Base-by-base conservation (phyloP, 441 rosid genomes). In the Hura crepitans region DNA sequence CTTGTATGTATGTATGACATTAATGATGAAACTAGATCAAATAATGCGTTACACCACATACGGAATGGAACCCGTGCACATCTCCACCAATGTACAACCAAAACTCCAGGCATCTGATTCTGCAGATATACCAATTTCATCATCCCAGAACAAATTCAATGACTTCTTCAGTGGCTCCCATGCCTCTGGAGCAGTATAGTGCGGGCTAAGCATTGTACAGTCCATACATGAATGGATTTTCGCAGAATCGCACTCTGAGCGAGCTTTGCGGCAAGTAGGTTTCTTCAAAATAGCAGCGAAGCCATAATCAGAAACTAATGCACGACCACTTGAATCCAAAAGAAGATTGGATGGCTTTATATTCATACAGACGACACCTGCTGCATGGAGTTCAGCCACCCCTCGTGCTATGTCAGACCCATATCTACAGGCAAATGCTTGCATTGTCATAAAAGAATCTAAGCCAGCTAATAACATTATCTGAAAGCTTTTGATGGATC, bases 31-130 rank as follows among this genome's bases (percentile, higher is more conserved):
- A 46, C 12, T 57, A 54, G 65, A 54, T 63, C 0, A 55, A 66
- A 73, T 39, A 47, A 69, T 25, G 39, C 62, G 71, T 69, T 54
- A 76, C 46, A 76, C 75, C 79, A 88, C 97, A 71, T 93, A 96
- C 98, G 98, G 99, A 49, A 82, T 87, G 78, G 91, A 89, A 71
- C 98, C 99, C 53, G 99, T 96, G 89, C 99, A 96, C 98, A 96
- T 96, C 83, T 96, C 98, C 75, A 96, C 97, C 85, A 96, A 82
- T 49, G 99, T 91, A 76, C 99, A 96, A 69, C 98, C 98, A 81
- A 96, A 96, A 82, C 98, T 93, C 99, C 98, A 96, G 49, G 99
- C 97, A 85, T 96, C 99, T 43, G 98, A 92, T 72, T 93, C 98
- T 27, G 83, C 83, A 49, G 96, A 92, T 81, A 93, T 88, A 72